Evolutionary conservation across 2,329 filamentous ascomycete species (phyloP).

Genomic region (Exophiala phaeomuriformis): DNA sequence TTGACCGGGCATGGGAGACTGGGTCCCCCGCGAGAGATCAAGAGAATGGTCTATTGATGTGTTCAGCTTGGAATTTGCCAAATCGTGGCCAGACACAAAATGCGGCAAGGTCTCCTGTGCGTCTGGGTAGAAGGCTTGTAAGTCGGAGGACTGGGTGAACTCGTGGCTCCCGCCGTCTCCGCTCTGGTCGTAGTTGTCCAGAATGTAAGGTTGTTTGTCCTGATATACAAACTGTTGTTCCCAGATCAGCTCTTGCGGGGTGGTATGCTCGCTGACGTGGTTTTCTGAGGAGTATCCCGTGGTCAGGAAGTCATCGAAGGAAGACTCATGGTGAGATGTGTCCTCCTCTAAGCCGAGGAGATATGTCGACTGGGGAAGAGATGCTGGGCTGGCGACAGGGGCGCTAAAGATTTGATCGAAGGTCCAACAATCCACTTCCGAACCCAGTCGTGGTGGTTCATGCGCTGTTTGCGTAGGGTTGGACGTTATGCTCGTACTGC

Average conservation of each 20-base stretch:
- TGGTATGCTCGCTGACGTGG: conserved; percentile 23
- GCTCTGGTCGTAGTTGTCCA: conserved; percentile 6
- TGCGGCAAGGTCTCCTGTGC: conserved; percentile 5
- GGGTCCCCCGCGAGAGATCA: conserved; percentile 29
- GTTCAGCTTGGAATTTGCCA: conserved; percentile 9
- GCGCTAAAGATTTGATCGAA: conserved; percentile 1
- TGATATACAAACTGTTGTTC: conserved; percentile 16
- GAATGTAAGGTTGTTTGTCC: conserved; percentile 15
- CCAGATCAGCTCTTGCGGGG: conserved; percentile 24
- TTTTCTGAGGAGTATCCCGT: conserved; percentile 24
- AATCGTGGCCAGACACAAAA: conserved; percentile 13
- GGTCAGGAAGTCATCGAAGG: conserved; percentile 22
- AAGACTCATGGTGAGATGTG: conserved; percentile 16
- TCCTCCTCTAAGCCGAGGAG: conserved; percentile 16
- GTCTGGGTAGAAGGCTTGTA: conserved; percentile 3
- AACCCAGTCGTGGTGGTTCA: neutral
- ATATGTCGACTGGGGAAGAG: conserved; percentile 1
- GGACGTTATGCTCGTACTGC: conserved; percentile 18
- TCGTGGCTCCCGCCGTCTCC: conserved; percentile 3
- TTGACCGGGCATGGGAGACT: conserved; percentile 28
- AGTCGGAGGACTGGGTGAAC: conserved; percentile 2
- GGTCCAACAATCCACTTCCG: conserved; percentile 2
- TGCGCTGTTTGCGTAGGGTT: conserved; percentile 12
- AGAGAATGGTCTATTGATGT: conserved; percentile 6
- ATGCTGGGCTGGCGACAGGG: conserved; percentile 7